Percentiles rank a stretch among this genome's conserved stretches.
These are phyloP conservation scores for Pleurostoma richardsiae DNA, from an alignment of 2,329 filamentous ascomycete species.

Conservation along the genomic window DNA sequence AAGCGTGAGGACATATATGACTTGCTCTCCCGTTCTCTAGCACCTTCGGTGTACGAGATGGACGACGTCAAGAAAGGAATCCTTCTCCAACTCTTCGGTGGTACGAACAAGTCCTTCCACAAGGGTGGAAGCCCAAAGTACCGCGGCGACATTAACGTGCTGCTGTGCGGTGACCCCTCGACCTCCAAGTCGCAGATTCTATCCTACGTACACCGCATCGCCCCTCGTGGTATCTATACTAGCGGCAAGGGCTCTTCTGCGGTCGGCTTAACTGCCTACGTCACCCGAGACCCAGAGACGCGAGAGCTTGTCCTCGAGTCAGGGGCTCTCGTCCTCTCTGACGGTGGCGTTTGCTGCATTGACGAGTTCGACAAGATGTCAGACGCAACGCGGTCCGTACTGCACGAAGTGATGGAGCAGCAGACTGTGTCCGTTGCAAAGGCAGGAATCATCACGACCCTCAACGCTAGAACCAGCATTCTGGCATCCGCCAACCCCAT, in stretches of 20 bases:
- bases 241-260: conserved; percentile 78
- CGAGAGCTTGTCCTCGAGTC: conserved; percentile 77
- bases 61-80: conserved; percentile 99
- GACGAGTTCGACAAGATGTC: conserved; percentile 88
- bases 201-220: conserved; percentile 95
- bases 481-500: conserved; percentile 97
- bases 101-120: conserved; percentile 95
- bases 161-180: conserved; percentile 94
- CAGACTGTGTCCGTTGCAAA: conserved; percentile 82
- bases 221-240: conserved; percentile 79
- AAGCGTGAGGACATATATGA: conserved; percentile 86
- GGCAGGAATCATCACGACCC: conserved; percentile 92
- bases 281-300: conserved; percentile 75
- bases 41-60: conserved; percentile 94
- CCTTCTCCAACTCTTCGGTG: conserved; percentile 90
- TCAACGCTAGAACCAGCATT: conserved; percentile 94
- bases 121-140: conserved; percentile 96
- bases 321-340: conserved; percentile 71
- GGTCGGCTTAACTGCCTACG: conserved; percentile 75
- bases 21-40: conserved; percentile 81
- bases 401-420: conserved; percentile 86
- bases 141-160: conserved; percentile 93
- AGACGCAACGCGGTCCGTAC: conserved; percentile 70
- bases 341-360: conserved; percentile 80
- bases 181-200: conserved; percentile 95